Evolutionary conservation across 164 flowering plant genomes (phyloP), one percentile per base, ranked within the genome.

Genomic region (Macadamia tetraphylla): DNA sequence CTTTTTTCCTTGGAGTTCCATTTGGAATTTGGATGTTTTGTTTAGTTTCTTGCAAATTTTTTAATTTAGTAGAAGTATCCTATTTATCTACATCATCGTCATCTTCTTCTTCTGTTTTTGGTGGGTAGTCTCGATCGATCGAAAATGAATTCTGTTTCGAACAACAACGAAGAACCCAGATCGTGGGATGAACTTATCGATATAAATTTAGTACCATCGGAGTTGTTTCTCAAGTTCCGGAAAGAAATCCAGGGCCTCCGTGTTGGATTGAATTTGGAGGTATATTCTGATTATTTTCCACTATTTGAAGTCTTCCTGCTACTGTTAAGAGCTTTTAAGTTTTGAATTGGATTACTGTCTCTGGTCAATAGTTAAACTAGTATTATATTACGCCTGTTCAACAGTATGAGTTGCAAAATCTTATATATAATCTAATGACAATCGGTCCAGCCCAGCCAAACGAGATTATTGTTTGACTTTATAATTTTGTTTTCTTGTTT

Each of bases 151-250:
- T 9, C 78, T 49, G 80, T 60, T 46, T 49, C 79, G 3, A 75
- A 64, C 42, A 74, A 67, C 5, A 74, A 67, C 5, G 90, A 83
- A 40, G 91, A 86, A 72, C 83, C 87, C 58, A 64, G 74, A 57
- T 85, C 92, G 17, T 81, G 87, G 90, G 91, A 86, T 9, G 95
- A 92, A 43, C 83, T 82, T 11, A 85, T 81, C 85, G 85, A 67
- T 62, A 61, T 93, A 43, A 76, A 89, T 81, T 77, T 89, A 71
- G 71, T 89, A 58, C 98, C 97, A 0, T 81, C 92, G 0, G 94
- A 93, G 78, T 65, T 91, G 68, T 89, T 93, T 74, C 64, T 89
- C 74, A 93, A 93, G 82, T 91, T 93, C 67, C 74, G 98, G 64
- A 88, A 86, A 76, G 85, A 85, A 69, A 52, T 85, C 43, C 75